These are phyloP conservation scores for Pichia pseudocactophila DNA, from an alignment of 805 yeast genomes.

Conservation along the genomic window DNA sequence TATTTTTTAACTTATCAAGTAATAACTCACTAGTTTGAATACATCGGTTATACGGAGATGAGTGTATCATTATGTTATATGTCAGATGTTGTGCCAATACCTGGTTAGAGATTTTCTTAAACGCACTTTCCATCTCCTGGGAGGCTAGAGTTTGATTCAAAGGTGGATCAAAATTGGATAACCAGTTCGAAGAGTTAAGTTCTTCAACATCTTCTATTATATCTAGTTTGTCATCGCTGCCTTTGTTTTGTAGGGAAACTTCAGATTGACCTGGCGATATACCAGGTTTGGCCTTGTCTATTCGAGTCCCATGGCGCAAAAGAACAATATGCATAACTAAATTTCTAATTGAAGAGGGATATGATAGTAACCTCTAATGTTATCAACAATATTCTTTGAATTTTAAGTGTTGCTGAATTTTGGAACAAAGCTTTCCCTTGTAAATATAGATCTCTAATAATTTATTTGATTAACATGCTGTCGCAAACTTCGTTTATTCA, in stretches of 20 bases:
- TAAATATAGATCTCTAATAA: too few species aligned
- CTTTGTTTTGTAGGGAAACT: background rate
- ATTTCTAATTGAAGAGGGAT: too few species aligned
- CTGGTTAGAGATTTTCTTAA: conserved; percentile 20
- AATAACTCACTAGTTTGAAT: conserved; percentile 32
- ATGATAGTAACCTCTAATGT: too few species aligned
- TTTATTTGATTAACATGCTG: too few species aligned
- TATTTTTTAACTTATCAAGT: conserved; percentile 13
- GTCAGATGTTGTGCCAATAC: conserved; percentile 11
- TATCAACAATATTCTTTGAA: too few species aligned
- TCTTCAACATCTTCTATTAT: background rate
- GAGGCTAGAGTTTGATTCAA: conserved; percentile 19
- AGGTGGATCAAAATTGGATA: conserved; percentile 31
- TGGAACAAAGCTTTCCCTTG: too few species aligned
- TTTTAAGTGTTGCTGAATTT: too few species aligned
- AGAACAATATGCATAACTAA: conserved; percentile 26
- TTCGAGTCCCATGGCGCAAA: conserved; percentile 27
- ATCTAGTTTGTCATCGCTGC: background rate
- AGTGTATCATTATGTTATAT: conserved; percentile 25
- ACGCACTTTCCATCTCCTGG: conserved; percentile 23
- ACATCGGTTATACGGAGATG: conserved; percentile 38
- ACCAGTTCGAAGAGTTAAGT: conserved; percentile 24
- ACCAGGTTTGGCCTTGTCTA: conserved; percentile 20
- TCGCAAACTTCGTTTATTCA: too few species aligned
- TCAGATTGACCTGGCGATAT: conserved; percentile 9